These are phyloP conservation scores for Clonostachys sp. DNA, from an alignment of 2,329 filamentous ascomycete species.

Conservation along the genomic window DNA sequence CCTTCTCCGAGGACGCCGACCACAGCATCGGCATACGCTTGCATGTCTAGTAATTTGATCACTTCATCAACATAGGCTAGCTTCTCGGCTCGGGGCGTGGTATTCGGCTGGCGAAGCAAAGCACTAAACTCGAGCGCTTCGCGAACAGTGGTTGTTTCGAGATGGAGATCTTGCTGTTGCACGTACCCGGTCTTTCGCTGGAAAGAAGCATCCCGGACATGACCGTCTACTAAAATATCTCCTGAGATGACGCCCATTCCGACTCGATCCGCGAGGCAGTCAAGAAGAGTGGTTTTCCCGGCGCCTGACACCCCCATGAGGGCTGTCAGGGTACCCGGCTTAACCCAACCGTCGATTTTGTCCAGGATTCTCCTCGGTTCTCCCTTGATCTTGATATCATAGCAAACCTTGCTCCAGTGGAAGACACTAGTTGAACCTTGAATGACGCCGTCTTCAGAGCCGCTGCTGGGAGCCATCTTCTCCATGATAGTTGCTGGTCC, in stretches of 20 bases:
- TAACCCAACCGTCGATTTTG: constrained; percentile 78
- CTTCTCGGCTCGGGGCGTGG: constrained; percentile 72
- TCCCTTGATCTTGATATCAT: constrained; percentile 65
- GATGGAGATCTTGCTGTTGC: constrained; percentile 53
- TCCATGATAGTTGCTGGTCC: constrained; percentile 32
- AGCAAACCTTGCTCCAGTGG: constrained; percentile 67
- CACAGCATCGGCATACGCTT: constrained; percentile 47
- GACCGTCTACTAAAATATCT: constrained; percentile 63
- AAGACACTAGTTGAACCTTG: constrained; percentile 36
- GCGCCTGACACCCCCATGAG: constrained; percentile 54
- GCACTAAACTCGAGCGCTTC: constrained; percentile 87
- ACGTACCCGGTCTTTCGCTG: constrained; percentile 66
- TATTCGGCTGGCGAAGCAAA: constrained; percentile 74
- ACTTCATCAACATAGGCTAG: constrained; percentile 53
- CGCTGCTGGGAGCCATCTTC: constrained; percentile 27
- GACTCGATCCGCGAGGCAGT: constrained; percentile 57
- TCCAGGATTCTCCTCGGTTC: constrained; percentile 61
- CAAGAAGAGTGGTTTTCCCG: constrained; percentile 60
- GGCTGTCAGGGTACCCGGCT: constrained; percentile 79
- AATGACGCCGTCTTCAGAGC: too few relatives aligned
- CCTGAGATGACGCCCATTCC: constrained; percentile 67
- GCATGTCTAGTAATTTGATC: constrained; percentile 45
- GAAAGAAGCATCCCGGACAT: constrained; percentile 60
- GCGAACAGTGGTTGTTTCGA: constrained; percentile 43
- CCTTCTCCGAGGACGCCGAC: constrained; percentile 31